Conservation (phyloP, 2,329 filamentous ascomycete species). For the Aspergillus unguis region DNA sequence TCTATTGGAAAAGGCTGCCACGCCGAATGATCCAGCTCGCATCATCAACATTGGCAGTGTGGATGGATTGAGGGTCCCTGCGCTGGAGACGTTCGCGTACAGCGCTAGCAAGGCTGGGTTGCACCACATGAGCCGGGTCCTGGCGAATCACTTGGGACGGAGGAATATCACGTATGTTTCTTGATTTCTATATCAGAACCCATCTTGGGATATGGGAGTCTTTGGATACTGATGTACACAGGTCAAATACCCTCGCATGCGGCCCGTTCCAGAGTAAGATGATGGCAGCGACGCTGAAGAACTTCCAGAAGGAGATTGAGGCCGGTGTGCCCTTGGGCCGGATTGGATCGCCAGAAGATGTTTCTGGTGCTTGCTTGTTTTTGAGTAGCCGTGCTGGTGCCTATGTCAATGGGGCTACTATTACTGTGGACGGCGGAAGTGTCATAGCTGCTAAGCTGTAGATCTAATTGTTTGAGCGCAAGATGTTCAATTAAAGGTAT, state of each 20-base stretch:
- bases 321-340: slow-evolving; percentile 62
- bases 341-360: slow-evolving; percentile 66
- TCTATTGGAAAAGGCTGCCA: slow-evolving; percentile 46
- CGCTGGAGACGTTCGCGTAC: slow-evolving; percentile 52
- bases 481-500: too few relatives aligned
- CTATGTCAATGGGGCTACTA: slow-evolving; percentile 63
- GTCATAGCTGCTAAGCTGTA: slow-evolving; percentile 41
- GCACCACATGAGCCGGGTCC: slow-evolving; percentile 52
- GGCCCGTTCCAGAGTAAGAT: slow-evolving; percentile 60
- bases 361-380: slow-evolving; percentile 69
- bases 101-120: slow-evolving; percentile 53
- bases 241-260: slow-evolving; percentile 66
- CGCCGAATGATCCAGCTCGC: slow-evolving; percentile 43
- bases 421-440: slow-evolving; percentile 60
- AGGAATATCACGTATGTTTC: slow-evolving; percentile 52
- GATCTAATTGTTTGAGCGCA: not conserved
- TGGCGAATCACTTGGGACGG: slow-evolving; percentile 50
- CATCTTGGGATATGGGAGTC: not conserved
- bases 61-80: slow-evolving; percentile 53
- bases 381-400: slow-evolving; percentile 64
- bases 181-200: not conserved
- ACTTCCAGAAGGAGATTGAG: slow-evolving; percentile 49
- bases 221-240: slow-evolving; percentile 17
- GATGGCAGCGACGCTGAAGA: slow-evolving; percentile 53
- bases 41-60: slow-evolving; percentile 56